phyloP scores from a whole-genome alignment of 78 protist genomes.

The Parvularia atlantis region DNA sequence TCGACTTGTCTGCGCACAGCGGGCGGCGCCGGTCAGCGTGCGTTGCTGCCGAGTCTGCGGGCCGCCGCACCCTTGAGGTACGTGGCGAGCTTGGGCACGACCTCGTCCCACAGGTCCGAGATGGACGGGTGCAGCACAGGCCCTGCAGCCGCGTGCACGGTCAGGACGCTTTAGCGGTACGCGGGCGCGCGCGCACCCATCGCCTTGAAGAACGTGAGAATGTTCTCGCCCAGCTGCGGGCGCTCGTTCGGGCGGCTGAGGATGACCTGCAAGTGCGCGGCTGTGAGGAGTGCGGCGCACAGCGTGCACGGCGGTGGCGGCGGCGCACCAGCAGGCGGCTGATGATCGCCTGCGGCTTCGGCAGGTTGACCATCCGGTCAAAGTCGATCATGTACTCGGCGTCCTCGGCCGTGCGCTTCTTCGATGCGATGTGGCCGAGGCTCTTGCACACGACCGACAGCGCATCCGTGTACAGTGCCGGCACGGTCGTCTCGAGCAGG shows the following conservation, averaged over 20 bases:
- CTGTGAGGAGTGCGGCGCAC: no score
- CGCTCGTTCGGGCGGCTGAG: neutral
- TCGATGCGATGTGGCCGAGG: conserved; percentile 13
- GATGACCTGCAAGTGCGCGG: no score
- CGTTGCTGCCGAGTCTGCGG: no score
- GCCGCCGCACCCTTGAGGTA: conserved; percentile 32
- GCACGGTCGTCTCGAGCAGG: neutral
- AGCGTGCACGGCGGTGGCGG: neutral
- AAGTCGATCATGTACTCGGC: conserved; percentile 56
- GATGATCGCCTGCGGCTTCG: conserved; percentile 48
- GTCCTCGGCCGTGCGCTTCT: conserved; percentile 18
- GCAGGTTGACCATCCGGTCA: conserved; percentile 47
- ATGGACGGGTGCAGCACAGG: conserved; percentile 26
- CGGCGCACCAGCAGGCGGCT: conserved; percentile 34
- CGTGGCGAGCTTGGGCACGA: conserved; percentile 33
- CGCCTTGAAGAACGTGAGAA: neutral
- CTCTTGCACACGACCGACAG: conserved; percentile 30
- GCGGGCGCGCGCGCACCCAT: no score
- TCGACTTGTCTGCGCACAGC: neutral
- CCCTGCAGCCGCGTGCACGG: neutral
- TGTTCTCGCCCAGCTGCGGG: neutral
- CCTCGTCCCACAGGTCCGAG: conserved; percentile 56
- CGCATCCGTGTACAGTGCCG: conserved; percentile 28
- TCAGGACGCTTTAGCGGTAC: no score
- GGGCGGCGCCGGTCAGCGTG: neutral